Conservation (phyloP, 805 yeast genomes). For the Metschnikowia anglica region DNA sequence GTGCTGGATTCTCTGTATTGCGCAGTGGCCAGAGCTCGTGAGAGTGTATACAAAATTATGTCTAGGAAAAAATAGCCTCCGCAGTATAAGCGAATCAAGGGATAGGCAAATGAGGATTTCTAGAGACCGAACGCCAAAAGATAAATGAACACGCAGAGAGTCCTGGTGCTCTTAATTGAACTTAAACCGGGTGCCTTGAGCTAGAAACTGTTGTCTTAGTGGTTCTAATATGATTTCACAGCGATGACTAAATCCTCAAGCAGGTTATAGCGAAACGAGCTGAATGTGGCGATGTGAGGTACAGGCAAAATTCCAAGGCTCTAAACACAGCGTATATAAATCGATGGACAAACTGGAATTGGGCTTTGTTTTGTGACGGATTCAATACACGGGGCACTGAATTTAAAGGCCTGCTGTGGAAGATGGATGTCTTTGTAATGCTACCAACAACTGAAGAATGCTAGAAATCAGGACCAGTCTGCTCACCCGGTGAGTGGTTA, state of each 20-base stretch:
- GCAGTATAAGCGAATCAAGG: conserved; percentile 14
- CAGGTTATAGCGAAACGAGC: neutral
- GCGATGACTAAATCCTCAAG: neutral
- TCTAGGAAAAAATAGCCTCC: conserved; percentile 11
- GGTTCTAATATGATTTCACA: neutral
- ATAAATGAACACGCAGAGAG: neutral
- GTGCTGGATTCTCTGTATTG: conserved; percentile 7
- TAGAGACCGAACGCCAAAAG: neutral
- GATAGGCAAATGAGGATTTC: conserved; percentile 7
- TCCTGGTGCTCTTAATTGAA: neutral
- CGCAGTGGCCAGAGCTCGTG: conserved; percentile 10
- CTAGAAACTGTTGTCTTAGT: neutral
- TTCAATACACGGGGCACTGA: neutral
- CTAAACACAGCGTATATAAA: neutral
- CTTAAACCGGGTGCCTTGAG: neutral
- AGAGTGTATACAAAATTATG: conserved; percentile 8
- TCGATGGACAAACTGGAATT: neutral
- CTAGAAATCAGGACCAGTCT: conserved; percentile 2
- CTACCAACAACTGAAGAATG: conserved; percentile 3
- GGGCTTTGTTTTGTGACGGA: neutral
- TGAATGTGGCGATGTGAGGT: neutral
- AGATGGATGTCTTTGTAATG: neutral
- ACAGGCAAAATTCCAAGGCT: neutral
- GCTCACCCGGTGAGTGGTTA: conserved; percentile 3
- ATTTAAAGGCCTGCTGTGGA: neutral